Base-by-base conservation (phyloP, 2,329 filamentous ascomycete genomes). In the Chaetomium globosum region DNA sequence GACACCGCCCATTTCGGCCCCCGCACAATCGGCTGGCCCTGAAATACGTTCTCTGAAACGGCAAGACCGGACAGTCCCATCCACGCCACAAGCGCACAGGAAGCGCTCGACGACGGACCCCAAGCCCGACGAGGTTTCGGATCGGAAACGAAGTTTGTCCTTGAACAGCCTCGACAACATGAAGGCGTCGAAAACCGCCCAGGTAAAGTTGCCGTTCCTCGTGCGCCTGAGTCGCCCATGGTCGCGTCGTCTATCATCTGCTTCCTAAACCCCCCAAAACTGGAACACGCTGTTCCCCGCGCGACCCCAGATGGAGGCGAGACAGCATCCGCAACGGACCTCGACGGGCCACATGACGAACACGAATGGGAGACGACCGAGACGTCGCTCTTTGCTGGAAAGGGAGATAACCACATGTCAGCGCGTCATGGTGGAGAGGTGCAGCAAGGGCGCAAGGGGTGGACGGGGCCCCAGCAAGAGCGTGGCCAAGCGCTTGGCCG, bases 131-230 rank as follows among this genome's bases (percentile, higher is more conserved):
- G 43, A 21, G 19, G 16, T 31, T 7, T 51, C 49, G 1, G 48
- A 53, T 5, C 60, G 65, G 21, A 59, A 61, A 33, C 63, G 68
- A 26, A 70, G 67, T 55, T n/a, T 65, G 39, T 68, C 68, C 12
- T 49, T 66, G 43, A 66, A 19, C 49, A 67, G 60, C 58, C 7
- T 69, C 13, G 68, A 70, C 4, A 62, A 67, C 10, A n/a, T 67
- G 4, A 66, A 66, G 23, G 30, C 28, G 4, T 12, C 65, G 1
- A 67, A 69, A 33, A 9, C 21, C 2, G 6, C 0, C 19, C 54
- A 61, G 49, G 55, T 59, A 2, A 64, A 55, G 31, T 43, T 62
- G 12, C 65, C 67, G 33, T 68, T 70, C 33, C 33, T 70, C 19
- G 19, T 59, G 43, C 65, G 68, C 13, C 23, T 68, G 10, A 59